Conservation (phyloP, 345 rosid genomes). For the Diplotaxis tenuifolia region DNA sequence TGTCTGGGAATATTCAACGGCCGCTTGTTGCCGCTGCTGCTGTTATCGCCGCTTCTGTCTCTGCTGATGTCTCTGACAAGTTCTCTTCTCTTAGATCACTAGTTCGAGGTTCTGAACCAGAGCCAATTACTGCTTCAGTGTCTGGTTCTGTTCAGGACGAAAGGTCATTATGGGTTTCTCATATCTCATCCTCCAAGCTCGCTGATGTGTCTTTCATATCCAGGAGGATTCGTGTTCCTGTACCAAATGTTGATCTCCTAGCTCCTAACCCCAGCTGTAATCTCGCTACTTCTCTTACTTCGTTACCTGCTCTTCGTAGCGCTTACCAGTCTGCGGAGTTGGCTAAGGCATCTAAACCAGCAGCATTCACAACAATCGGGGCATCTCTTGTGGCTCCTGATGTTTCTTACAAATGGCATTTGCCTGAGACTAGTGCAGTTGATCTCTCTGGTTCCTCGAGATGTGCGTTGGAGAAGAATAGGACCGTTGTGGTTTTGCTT, state of each 20-base stretch:
- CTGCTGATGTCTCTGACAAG: constrained; percentile 62
- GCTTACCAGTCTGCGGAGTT: constrained; percentile 69
- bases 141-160: constrained; percentile 40
- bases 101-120: constrained; percentile 37
- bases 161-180: constrained; percentile 56
- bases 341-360: constrained; percentile 62
- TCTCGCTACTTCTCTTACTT: constrained; percentile 40
- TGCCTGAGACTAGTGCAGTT: constrained; percentile 63
- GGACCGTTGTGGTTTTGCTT: constrained; percentile 86
- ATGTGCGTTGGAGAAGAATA: constrained; percentile 59
- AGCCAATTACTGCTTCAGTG: constrained; percentile 41
- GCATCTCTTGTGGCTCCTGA: constrained; percentile 49
- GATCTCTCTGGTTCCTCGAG: constrained; percentile 54
- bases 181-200: constrained; percentile 61
- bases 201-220: constrained; percentile 54
- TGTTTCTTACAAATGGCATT: constrained; percentile 83
- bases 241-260: constrained; percentile 52
- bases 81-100: constrained; percentile 44
- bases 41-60: constrained; percentile 67
- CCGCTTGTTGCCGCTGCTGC: constrained; percentile 87
- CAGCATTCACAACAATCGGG: constrained; percentile 26
- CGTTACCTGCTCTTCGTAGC: constrained; percentile 49
- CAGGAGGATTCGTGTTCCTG: constrained; percentile 47
- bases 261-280: constrained; percentile 35
- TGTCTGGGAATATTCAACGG: constrained; percentile 75